Conservation (phyloP, 2,329 filamentous ascomycete genomes). For the Fusarium sarcochroum region DNA sequence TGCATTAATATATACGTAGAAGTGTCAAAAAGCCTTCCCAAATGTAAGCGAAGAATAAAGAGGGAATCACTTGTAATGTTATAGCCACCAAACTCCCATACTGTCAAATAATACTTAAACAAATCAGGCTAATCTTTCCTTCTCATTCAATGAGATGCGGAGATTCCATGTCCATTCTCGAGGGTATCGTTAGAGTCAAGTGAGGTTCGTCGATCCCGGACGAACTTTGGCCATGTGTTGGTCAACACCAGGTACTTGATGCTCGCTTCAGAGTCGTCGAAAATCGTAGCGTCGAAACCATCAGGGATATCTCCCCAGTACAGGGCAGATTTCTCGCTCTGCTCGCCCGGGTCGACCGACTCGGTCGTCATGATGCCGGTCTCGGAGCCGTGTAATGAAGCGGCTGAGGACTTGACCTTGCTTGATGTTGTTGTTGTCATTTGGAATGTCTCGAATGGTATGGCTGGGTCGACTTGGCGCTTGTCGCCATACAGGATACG, state of each 20-base stretch:
- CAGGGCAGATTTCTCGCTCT: constrained; percentile 45
- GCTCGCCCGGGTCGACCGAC: constrained; percentile 30
- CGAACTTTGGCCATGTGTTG: constrained; percentile 77
- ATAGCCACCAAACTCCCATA: constrained; percentile 35
- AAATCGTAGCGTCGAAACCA: constrained; percentile 67
- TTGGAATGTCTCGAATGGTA: constrained; percentile 59
- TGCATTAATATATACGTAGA: constrained; percentile 36
- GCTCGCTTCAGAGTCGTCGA: constrained; percentile 71
- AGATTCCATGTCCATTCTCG: constrained; percentile 39
- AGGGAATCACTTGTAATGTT: constrained; percentile 33
- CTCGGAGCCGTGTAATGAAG: constrained; percentile 43
- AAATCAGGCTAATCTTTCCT: neutral
- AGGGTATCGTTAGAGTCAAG: constrained; percentile 49
- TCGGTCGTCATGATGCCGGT: constrained; percentile 40
- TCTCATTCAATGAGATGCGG: constrained; percentile 2
- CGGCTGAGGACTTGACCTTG: constrained; percentile 41
- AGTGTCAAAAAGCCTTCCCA: constrained; percentile 21
- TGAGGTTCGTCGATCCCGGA: constrained; percentile 58
- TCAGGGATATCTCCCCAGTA: constrained; percentile 64
- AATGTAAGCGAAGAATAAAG: constrained; percentile 2
- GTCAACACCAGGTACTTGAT: constrained; percentile 78
- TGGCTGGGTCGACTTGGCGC: constrained; percentile 57
- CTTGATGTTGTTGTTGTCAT: constrained; percentile 29
- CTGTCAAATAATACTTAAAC: constrained; percentile 3
- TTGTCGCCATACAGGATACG: constrained; percentile 59